Evolutionary conservation across 2,329 filamentous ascomycete genomes (phyloP), one percentile per base, ranked within the genome.

Genomic region (Ophiosphaerella narmari): DNA sequence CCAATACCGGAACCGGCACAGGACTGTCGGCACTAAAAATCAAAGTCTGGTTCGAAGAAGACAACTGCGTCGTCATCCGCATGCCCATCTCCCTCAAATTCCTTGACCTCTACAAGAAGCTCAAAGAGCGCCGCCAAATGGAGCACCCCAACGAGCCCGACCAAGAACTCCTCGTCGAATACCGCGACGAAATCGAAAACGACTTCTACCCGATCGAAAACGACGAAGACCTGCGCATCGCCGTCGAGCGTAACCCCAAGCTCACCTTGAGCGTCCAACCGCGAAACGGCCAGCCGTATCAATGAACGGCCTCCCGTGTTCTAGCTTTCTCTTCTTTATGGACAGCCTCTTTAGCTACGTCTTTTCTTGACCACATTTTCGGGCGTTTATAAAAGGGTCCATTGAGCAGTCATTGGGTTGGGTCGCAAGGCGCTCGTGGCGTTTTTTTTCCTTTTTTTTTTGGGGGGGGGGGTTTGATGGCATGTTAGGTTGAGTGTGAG

Each of bases 11-110:
- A 32, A 66, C 62, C 1, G 62, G 62, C 11, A 51, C 65, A 49
- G 26, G 26, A 8, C 65, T 66, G 14, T 69, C 68, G 8, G 73
- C 75, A 1, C 66, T 97, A 78, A 97, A 97, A 74, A 89, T 97
- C 71, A 97, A 97, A 77, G 88, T 97, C 46, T 94, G 90, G 77
- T 97, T 91, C 77, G 89, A 93, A 50, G 71, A 77, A 59, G 88
- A 92, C 53, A 93, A 97, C 60, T 85, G 95, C 48, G 93, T 97
- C 60, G 89, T 94, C 38, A 91, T 99, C 65, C 87, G 92, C 31
- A 90, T 97, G 47, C 88, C 93, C 0, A 82, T 83, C 1, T 89
- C 95, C 46, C 91, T 95, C 63, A 82, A 82, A 46, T 94, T 87
- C 72, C 79, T 83, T 45, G 88, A 91, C 54, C 81, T 99, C 7